phyloP scores from a whole-genome alignment of 1,284 basidiomycete species.

The Sanghuangporus baumii region DNA sequence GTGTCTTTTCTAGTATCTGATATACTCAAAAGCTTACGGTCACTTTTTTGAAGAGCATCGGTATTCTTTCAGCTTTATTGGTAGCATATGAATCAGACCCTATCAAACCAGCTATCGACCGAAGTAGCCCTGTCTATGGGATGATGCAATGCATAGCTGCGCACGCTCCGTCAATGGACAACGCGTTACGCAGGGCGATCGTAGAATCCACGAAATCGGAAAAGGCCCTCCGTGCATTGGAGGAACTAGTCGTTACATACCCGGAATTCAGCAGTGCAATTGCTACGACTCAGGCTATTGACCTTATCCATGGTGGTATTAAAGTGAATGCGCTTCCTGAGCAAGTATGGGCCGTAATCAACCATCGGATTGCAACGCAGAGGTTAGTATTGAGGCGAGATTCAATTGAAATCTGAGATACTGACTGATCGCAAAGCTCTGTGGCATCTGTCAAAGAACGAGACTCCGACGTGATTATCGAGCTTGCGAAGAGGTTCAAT shows the following conservation, averaged over 20 bases:
- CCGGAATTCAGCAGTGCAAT: slow-evolving; percentile 30
- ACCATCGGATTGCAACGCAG: slow-evolving; percentile 46
- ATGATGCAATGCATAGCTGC: slow-evolving; percentile 39
- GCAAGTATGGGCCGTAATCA: slow-evolving; percentile 45
- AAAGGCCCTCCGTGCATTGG: slow-evolving; percentile 36
- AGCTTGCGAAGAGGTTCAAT: slow-evolving; percentile 39
- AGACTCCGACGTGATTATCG: slow-evolving; percentile 35
- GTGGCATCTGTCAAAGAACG: slow-evolving; percentile 37
- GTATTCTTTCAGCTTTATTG: slow-evolving; percentile 38
- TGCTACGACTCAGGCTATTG: slow-evolving; percentile 57
- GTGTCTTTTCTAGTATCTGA: not conserved
- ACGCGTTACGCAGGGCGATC: slow-evolving; percentile 33
- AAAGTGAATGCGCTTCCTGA: slow-evolving; percentile 61
- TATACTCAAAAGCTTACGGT: not conserved
- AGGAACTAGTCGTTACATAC: slow-evolving; percentile 33
- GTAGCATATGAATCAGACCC: slow-evolving; percentile 37
- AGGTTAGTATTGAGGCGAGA: slow-evolving; percentile 32
- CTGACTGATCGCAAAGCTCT: slow-evolving; percentile 29
- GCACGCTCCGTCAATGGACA: slow-evolving; percentile 39
- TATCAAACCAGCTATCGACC: slow-evolving; percentile 27
- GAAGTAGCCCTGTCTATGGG: slow-evolving; percentile 40
- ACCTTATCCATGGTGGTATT: slow-evolving; percentile 54
- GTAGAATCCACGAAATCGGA: slow-evolving; percentile 34
- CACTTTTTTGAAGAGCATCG: slow-evolving; percentile 33
- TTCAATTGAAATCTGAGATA: slow-evolving; percentile 8